Base-by-base conservation (phyloP, 2,329 filamentous ascomycete genomes). In the Microsporum canis region DNA sequence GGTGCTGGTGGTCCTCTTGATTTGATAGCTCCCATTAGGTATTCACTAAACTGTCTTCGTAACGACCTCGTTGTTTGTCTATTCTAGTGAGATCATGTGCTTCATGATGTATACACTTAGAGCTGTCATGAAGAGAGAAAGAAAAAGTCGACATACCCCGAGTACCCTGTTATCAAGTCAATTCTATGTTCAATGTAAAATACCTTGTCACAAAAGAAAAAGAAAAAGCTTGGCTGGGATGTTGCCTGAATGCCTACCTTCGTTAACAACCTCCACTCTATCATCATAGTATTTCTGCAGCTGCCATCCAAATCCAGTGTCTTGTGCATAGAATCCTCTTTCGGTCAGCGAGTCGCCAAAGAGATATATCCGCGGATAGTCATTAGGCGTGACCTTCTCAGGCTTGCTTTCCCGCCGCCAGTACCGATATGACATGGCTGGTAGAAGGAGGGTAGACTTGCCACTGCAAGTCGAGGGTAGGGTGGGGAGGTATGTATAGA, bases 311-410 rank as follows among this genome's bases (percentile, higher is more conserved):
- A 67, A 67, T 3, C 66, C 65, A n/a, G 27, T 58, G 55, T 66
- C 39, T 10, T 58, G 27, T 34, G 64, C 62, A 23, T 47, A 56
- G 56, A 65, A 65, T 0, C 57, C 65, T 12, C 63, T 36, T 49
- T 66, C 65, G 7, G 65, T 67, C 45, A 67, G 57, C 23, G 66
- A 65, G 60, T 67, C 66, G 12, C 66, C 66, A 57, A 67, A 66
- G 33, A 67, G 55, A 27, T 67, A 67, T 41, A 67, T 65, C 14
- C 64, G 63, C 17, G 66, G 66, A 34, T 61, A 65, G 43, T 64
- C 56, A 45, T 63, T 59, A 23, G 60, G 61, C 33, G 57, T 60
- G 14, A 33, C 29, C 23, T 34, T 41, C 8, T 29, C 56, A 23
- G 27, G 39, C 53, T 23, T 29, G 23, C 45, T 29, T 7, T 51